These are phyloP conservation scores for Tolypocladium nubicola DNA, from an alignment of 2,329 filamentous ascomycete species.

Conservation along the genomic window DNA sequence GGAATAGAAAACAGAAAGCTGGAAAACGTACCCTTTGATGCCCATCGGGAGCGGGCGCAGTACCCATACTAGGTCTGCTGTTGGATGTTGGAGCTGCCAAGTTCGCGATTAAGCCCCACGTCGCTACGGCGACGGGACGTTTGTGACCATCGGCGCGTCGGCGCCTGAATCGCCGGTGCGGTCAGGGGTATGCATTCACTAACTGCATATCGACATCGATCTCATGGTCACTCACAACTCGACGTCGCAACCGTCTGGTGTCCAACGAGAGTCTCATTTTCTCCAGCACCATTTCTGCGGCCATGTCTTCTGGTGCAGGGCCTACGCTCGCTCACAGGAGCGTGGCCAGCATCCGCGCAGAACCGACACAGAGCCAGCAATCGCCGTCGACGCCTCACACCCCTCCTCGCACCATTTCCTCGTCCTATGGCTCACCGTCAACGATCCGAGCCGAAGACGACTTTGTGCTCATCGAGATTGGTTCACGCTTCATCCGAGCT, in stretches of 20 bases:
- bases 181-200: constrained; percentile 1
- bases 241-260: neutral
- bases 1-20: fast-evolving
- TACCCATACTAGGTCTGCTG: neutral
- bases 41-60: constrained; percentile 35
- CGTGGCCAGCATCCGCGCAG: constrained; percentile 45
- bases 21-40: constrained; percentile 50
- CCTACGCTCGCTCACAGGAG: constrained; percentile 44
- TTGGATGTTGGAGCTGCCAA: neutral
- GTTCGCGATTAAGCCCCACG: constrained; percentile 9
- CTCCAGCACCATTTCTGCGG: neutral
- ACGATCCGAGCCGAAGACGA: constrained; percentile 71
- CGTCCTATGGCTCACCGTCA: constrained; percentile 48
- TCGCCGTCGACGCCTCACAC: constrained; percentile 47
- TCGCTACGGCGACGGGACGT: constrained; percentile 16
- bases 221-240: neutral
- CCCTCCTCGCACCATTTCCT: constrained; percentile 42
- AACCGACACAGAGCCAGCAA: constrained; percentile 21
- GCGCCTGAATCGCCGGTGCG: constrained; percentile 8
- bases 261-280: neutral
- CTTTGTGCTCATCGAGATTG: constrained; percentile 71
- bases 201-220: neutral
- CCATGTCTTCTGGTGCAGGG: constrained; percentile 34
- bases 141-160: constrained; percentile 19
- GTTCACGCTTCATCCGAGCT: constrained; percentile 64